Percentiles rank a stretch among this genome's conserved stretches.
Conservation (phyloP, 495 filamentous ascomycete genomes). For the Trypethelium eluteriae region DNA sequence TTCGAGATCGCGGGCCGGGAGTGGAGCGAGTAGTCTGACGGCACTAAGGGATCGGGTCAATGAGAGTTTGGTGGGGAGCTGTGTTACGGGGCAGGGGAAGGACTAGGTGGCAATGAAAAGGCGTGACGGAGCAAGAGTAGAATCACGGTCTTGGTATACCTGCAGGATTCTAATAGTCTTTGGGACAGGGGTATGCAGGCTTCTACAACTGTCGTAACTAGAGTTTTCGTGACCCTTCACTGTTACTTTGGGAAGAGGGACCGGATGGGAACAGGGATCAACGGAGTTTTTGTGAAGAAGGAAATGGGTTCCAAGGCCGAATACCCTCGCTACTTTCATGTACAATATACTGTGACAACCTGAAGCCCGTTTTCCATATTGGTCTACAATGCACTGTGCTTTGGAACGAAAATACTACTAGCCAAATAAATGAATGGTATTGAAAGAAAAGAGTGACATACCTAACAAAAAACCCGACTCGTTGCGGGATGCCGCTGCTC, state of each 20-base stretch:
- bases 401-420: background rate
- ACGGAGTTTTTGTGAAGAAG: background rate
- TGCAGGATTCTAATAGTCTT: background rate
- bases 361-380: background rate
- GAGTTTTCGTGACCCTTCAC: background rate
- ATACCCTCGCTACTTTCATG: background rate
- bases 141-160: background rate
- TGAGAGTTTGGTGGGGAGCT: conserved; percentile 33
- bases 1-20: conserved; percentile 23
- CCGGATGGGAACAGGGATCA: background rate
- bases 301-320: background rate
- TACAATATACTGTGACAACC: background rate
- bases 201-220: conserved; percentile 3
- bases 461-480: background rate
- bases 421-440: background rate
- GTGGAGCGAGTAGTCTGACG: conserved; percentile 31
- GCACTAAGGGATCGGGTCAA: conserved; percentile 37
- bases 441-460: background rate
- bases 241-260: background rate
- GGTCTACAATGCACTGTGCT: too few species aligned
- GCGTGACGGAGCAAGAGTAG: background rate
- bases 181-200: background rate
- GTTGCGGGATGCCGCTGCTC: conserved; percentile 3
- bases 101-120: background rate
- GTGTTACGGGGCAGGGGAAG: background rate